A percentile compares a stretch with the other conserved stretches of the same genome.
Evolutionary conservation across 2,329 filamentous ascomycete genomes (phyloP).

Genomic region (Tolypocladium nubicola): DNA sequence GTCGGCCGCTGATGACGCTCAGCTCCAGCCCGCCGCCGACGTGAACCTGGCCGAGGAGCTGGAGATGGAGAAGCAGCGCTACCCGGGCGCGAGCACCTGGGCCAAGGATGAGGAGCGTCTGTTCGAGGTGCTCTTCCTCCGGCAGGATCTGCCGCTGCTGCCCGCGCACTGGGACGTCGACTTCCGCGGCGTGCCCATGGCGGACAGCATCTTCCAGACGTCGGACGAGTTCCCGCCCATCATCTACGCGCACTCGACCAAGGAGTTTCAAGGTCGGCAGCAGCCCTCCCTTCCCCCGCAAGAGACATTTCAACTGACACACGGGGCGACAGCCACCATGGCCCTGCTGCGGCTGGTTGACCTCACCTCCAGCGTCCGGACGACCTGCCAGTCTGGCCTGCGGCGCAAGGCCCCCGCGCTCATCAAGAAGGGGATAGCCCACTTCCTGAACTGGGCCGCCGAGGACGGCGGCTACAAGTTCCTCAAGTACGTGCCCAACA

Average conservation of each 20-base stretch:
- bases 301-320: conserved; percentile 5
- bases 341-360: conserved; percentile 28
- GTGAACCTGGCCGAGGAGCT: conserved; percentile 21
- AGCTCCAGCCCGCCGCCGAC: background rate
- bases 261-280: conserved; percentile 25
- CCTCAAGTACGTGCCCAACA: conserved; percentile 25
- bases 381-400: conserved; percentile 22
- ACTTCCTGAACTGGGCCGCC: conserved; percentile 29
- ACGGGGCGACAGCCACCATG: conserved; percentile 20
- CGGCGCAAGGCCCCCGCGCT: conserved; percentile 17
- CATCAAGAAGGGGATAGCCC: conserved; percentile 23
- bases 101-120: conserved; percentile 36
- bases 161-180: conserved; percentile 29
- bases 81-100: conserved; percentile 36
- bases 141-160: conserved; percentile 29
- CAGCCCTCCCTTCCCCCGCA: background rate
- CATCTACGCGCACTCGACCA: conserved; percentile 24
- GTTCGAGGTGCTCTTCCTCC: conserved; percentile 29
- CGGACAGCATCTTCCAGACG: conserved; percentile 23
- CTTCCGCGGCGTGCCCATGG: conserved; percentile 28
- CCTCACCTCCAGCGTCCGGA: conserved; percentile 23
- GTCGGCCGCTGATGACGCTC: background rate
- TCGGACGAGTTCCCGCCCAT: conserved; percentile 20
- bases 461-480: conserved; percentile 26
- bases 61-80: conserved; percentile 30